These are phyloP conservation scores for Wickerhamiella azyma DNA, from an alignment of 805 yeast genomes.

Conservation along the genomic window DNA sequence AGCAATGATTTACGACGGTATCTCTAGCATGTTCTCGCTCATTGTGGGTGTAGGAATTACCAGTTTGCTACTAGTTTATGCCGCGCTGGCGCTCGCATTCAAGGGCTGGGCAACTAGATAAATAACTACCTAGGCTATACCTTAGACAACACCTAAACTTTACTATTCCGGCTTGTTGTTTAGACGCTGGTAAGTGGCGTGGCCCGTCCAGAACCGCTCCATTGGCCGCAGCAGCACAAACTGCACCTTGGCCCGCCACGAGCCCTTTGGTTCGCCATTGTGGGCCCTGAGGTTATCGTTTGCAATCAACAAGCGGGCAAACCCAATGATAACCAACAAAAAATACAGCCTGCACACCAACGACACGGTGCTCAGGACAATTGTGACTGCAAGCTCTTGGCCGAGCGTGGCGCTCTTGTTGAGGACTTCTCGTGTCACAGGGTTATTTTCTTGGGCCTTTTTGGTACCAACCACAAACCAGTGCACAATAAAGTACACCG, in stretches of 20 bases:
- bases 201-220: constrained; percentile 27
- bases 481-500: constrained; percentile 54
- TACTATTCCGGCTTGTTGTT: background rate
- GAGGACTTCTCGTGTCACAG: constrained; percentile 10
- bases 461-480: constrained; percentile 43
- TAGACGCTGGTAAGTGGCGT: constrained; percentile 6
- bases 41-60: constrained; percentile 72
- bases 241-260: constrained; percentile 23
- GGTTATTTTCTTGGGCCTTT: constrained; percentile 17
- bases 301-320: constrained; percentile 39
- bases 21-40: constrained; percentile 80
- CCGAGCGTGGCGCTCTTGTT: constrained; percentile 21
- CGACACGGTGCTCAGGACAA: constrained; percentile 35
- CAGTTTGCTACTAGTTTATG: constrained; percentile 79
- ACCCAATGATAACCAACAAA: constrained; percentile 40
- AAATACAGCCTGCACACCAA: constrained; percentile 39
- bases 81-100: constrained; percentile 45
- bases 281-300: constrained; percentile 26
- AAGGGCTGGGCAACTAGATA: constrained; percentile 22
- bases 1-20: constrained; percentile 70
- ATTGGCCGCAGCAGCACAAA: constrained; percentile 19
- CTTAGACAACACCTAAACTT: background rate
- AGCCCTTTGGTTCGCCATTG: constrained; percentile 25
- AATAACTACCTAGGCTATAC: background rate
- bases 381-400: constrained; percentile 31